Evolutionary conservation across 164 flowering plant genomes (phyloP), one percentile per base, ranked within the genome.

Genomic region (Brasenia schreberi): DNA sequence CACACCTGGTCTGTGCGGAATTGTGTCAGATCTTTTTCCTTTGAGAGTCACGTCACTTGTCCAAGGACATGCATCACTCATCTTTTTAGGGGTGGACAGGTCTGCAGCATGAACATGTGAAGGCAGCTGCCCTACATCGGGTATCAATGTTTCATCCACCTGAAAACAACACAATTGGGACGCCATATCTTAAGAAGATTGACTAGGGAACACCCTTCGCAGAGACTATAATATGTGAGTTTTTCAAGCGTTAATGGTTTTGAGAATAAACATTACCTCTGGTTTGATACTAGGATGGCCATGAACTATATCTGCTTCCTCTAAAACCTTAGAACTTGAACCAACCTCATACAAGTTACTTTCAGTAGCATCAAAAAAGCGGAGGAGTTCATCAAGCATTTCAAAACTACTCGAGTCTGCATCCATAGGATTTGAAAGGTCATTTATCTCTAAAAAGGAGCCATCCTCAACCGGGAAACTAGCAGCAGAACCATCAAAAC

Each of bases 331-430:
- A 61, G 73, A 59, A 71, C 79, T 81, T n/a, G 73, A 67, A 64
- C 43, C 33, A 53, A 65, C 19, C 23, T 39, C 43, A 39, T 66
- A 43, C 42, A 65, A 43, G 67, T 68, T 72, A 42, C 71, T 77
- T 56, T 78, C 86, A 58, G 70, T 68, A 1, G 76, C 77, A 75
- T 82, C 81, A 61, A 81, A 73, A 80, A 66, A 84, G 6, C 62
- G 64, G 14, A 83, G 83, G 68, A 75, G 80, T 49, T 85, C 83
- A 42, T 82, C 82, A 43, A 81, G 69, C 77, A 73, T 67, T 63
- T 79, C 84, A 73, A 80, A 74, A 49, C 66, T 77, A n/a, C 66
- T 53, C 11, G 73, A 43, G 66, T 79, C 81, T 9, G 64, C 68
- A 43, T 73, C 79, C 19, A 58, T 44, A 19, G 69, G 73, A 19